Evolutionary conservation across 2,329 filamentous ascomycete species (phyloP).

Genomic region (Beauveria sp.): DNA sequence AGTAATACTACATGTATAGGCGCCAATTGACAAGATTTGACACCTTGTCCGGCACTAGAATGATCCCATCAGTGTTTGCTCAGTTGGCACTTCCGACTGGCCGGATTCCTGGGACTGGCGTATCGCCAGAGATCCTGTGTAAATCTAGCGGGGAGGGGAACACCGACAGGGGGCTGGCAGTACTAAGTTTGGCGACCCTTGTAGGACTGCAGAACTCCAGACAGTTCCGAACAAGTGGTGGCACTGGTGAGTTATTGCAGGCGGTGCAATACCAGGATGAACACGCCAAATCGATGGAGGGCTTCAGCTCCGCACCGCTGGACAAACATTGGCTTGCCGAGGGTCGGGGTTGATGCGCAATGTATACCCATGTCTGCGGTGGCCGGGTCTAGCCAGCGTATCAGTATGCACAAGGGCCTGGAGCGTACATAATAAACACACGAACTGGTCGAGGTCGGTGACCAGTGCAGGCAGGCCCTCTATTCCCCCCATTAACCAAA

Average conservation of each 20-base stretch:
- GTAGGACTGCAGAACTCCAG: neutral
- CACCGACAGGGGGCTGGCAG: neutral
- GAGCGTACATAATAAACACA: neutral
- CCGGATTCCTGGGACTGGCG: constrained; percentile 11
- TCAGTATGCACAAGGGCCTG: neutral
- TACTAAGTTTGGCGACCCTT: neutral
- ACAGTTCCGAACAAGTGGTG: neutral
- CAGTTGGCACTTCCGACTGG: constrained; percentile 8
- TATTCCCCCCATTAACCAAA: constrained; percentile 1
- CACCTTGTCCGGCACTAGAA: neutral
- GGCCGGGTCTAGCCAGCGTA: neutral
- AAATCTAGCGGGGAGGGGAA: constrained; percentile 7
- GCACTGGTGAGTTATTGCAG: neutral
- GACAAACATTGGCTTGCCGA: neutral
- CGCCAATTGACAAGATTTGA: neutral
- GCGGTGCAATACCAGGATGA: neutral
- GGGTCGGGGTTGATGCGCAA: constrained; percentile 5
- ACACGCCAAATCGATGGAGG: neutral
- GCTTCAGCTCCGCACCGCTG: neutral
- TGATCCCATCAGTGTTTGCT: neutral
- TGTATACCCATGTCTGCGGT: constrained; percentile 2
- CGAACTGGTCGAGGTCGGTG: constrained; percentile 11
- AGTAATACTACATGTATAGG: neutral
- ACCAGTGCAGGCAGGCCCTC: neutral
- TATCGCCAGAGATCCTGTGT: constrained; percentile 12